Percentiles rank a stretch among this genome's conserved stretches.
Conservation (phyloP, 2,329 filamentous ascomycete species). For the Pseudocercospora macadamiae region DNA sequence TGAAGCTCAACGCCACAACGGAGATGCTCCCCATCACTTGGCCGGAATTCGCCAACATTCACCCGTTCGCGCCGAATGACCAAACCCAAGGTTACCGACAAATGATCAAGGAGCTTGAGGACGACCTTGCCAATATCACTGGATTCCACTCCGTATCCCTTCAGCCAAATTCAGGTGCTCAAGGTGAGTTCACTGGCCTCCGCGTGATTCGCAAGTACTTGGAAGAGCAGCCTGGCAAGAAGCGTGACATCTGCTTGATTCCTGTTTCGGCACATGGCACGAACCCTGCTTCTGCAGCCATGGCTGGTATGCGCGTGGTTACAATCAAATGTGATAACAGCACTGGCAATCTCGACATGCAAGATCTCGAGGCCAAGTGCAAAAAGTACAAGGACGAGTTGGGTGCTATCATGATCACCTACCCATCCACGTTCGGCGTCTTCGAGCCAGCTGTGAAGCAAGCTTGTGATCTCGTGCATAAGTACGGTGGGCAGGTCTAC, state of each 20-base stretch:
- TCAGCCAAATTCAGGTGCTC: slow-evolving; percentile 93
- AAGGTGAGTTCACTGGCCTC: slow-evolving; percentile 91
- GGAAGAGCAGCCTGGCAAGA: slow-evolving; percentile 66
- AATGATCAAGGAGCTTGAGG: slow-evolving; percentile 72
- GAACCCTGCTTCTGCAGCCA: slow-evolving; percentile 91
- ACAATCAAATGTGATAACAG: slow-evolving; percentile 85
- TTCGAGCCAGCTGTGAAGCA: slow-evolving; percentile 89
- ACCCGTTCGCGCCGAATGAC: slow-evolving; percentile 73
- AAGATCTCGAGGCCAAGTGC: slow-evolving; percentile 84
- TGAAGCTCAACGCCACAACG: slow-evolving; percentile 94
- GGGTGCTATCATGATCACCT: slow-evolving; percentile 94
- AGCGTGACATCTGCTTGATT: slow-evolving; percentile 90
- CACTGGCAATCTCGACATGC: slow-evolving; percentile 87
- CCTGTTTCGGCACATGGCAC: slow-evolving; percentile 95
- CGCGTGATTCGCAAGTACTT: slow-evolving; percentile 85
- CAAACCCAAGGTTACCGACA: slow-evolving; percentile 69
- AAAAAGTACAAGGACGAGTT: slow-evolving; percentile 83
- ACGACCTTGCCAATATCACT: slow-evolving; percentile 79
- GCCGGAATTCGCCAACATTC: slow-evolving; percentile 74
- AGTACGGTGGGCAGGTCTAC: slow-evolving; percentile 90
- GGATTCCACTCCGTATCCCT: slow-evolving; percentile 88
- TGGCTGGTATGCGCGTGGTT: slow-evolving; percentile 94
- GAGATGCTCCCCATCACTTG: slow-evolving; percentile 89
- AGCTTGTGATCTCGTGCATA: slow-evolving; percentile 82
- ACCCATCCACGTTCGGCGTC: slow-evolving; percentile 91